phyloP scores from a whole-genome alignment of 2,329 filamentous ascomycete species.

The Lecanicillium sp. region DNA sequence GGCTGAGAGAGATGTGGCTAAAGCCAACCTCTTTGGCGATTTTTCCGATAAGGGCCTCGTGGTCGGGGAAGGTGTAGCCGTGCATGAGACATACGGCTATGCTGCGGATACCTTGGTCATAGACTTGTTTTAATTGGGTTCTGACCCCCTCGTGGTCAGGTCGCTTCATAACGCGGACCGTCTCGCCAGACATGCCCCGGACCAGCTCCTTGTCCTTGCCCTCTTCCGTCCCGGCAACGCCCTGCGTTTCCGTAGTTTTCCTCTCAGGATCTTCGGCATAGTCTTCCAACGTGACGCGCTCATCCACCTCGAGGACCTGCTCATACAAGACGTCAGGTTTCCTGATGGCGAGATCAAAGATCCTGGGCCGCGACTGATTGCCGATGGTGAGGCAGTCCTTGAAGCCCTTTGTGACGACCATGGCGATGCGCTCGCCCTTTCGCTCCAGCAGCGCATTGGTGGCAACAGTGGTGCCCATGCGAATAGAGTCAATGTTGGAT shows the following conservation, averaged over 20 bases:
- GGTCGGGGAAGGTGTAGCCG: constrained; percentile 81
- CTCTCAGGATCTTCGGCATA: constrained; percentile 81
- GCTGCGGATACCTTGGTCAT: constrained; percentile 62
- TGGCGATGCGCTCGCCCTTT: constrained; percentile 81
- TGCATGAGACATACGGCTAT: constrained; percentile 91
- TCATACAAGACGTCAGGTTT: constrained; percentile 86
- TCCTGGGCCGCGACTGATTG: constrained; percentile 81
- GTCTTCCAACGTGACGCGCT: constrained; percentile 84
- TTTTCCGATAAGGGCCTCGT: constrained; percentile 70
- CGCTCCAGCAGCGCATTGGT: constrained; percentile 87
- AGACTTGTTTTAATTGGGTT: constrained; percentile 53
- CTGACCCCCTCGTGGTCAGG: constrained; percentile 48
- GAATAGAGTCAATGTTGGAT: constrained; percentile 76
- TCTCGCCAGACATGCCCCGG: constrained; percentile 60
- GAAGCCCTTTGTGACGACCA: constrained; percentile 84
- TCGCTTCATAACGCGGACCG: constrained; percentile 56
- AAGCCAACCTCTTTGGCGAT: constrained; percentile 70
- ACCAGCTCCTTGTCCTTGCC: constrained; percentile 52
- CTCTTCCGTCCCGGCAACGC: constrained; percentile 39
- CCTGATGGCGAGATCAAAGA: constrained; percentile 82
- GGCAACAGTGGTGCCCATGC: constrained; percentile 93
- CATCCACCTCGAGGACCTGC: constrained; percentile 79
- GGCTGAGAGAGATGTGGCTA: constrained; percentile 59
- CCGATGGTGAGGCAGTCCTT: constrained; percentile 82
- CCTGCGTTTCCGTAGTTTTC: constrained; percentile 44